A percentile compares a stretch with the other conserved stretches of the same genome.
Evolutionary conservation across 495 filamentous ascomycete genomes (phyloP).

Genomic region (Peziza echinospora): DNA sequence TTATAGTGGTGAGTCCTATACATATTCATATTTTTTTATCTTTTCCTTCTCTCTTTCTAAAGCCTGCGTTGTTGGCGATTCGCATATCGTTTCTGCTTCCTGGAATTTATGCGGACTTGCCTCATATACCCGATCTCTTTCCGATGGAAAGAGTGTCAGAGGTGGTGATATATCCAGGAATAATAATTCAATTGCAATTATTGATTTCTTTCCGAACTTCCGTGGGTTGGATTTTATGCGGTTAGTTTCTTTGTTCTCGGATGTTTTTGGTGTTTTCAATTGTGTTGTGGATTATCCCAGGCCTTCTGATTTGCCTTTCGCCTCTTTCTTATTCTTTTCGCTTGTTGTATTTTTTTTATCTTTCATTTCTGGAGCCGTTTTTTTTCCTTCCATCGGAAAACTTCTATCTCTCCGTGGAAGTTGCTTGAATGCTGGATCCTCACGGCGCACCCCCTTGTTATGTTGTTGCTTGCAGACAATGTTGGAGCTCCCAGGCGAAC

Average conservation of each 20-base stretch:
- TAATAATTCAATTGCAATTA: conserved; percentile 2
- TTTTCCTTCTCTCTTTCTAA: no score
- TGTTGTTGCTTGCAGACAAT: no score
- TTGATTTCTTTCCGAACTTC: conserved; percentile 4
- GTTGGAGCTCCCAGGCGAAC: no score
- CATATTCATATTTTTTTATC: neutral
- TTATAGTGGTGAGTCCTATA: conserved; percentile 1
- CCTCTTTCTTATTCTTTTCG: no score
- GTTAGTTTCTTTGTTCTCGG: conserved; percentile 1
- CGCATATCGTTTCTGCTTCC: conserved; percentile 3
- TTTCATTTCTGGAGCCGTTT: conserved; percentile 11
- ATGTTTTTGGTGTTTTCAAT: conserved; percentile 3
- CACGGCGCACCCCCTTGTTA: no score
- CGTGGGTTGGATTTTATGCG: no score
- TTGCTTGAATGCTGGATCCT: no score
- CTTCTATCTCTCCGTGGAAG: conserved; percentile 11
- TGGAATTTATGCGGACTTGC: neutral
- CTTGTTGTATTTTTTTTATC: conserved; percentile 5
- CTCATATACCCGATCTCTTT: neutral
- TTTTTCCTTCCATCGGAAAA: conserved; percentile 1
- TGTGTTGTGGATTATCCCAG: neutral
- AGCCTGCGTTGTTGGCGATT: neutral
- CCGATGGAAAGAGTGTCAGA: neutral
- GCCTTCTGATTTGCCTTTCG: no score
- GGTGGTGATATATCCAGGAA: conserved; percentile 2